Base-by-base conservation (phyloP, 805 yeast species). In the Candida corydali region DNA sequence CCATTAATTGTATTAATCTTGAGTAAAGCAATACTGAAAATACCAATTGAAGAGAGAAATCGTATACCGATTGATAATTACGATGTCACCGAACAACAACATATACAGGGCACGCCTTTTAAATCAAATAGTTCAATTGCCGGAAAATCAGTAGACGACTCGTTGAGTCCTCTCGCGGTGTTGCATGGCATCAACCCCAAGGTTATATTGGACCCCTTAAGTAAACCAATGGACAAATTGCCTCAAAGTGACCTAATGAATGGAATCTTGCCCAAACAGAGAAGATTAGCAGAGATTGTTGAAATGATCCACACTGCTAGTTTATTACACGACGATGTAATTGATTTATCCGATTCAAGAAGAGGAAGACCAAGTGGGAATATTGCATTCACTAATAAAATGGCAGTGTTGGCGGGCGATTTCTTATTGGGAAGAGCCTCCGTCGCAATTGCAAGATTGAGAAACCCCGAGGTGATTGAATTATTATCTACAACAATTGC, bases 261-360 rank as follows among this genome's bases (percentile, higher is more conserved):
- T 49, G 96, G 96, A 1, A 86, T 93, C 34, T 67, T 91, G 40
- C 98, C 98, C 31, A 88, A 93, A 49, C 98, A 93, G 63, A 73
- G 98, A 46, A 74, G 98, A 40, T 70, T 93, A 38, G 98, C 98
- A 1, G 98, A 93, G 63, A 91, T 93, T 51, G 96, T 91, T 8
- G 98, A 93, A 63, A 86, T 93, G 95, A 93, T 93, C 46, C 98
- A 93, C 59, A 93, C 98, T 1, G 98, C 98, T 3, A 84, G 95
- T 9, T 65, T 93, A 45, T 72, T 93, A 37, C 98, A 93, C 59
- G 98, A 93, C 62, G 98, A 93, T 59, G 98, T 93, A 42, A 91
- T 93, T 50, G 98, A 93, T 63, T 72, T 80, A 31, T 78, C 89
- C 0, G 97, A 86, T 52, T 75, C 91, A 23, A 73, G 98, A 56